Conservation (phyloP, 176 grass and related monocot genomes). For the Avena sativa region DNA sequence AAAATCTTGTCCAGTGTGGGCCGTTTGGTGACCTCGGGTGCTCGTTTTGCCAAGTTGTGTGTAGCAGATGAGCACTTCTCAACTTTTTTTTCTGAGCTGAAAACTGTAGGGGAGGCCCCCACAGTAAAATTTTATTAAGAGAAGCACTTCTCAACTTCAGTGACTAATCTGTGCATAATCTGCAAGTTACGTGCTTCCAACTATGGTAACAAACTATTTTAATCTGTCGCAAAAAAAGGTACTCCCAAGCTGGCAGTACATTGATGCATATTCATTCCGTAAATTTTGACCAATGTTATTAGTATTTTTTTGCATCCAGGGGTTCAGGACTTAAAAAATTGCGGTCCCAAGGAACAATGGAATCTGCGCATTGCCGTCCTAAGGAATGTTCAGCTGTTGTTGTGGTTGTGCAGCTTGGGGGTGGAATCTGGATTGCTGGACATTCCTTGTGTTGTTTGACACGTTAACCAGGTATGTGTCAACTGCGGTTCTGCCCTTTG, state of each 20-base stretch:
- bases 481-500: not conserved
- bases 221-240: not conserved
- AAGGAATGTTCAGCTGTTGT: conserved; percentile 47
- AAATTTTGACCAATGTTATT: not conserved
- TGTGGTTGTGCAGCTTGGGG: conserved; percentile 49
- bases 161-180: not conserved
- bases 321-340: not conserved
- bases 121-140: too few species aligned
- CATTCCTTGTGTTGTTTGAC: conserved; percentile 45
- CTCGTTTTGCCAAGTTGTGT: not conserved
- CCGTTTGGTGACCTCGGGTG: not conserved
- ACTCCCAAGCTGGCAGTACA: not conserved
- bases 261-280: not conserved
- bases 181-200: not conserved
- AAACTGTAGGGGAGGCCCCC: too few species aligned
- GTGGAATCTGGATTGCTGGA: conserved; percentile 42
- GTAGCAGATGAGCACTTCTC: not conserved
- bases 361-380: not conserved
- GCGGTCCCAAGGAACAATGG: not conserved
- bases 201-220: not conserved
- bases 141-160: not conserved
- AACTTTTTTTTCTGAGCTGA: not conserved
- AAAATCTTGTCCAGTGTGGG: too few species aligned
- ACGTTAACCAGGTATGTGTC: conserved; percentile 53
- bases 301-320: not conserved